These are phyloP conservation scores for Penicillium daleae DNA, from an alignment of 495 filamentous ascomycete genomes.

Conservation along the genomic window DNA sequence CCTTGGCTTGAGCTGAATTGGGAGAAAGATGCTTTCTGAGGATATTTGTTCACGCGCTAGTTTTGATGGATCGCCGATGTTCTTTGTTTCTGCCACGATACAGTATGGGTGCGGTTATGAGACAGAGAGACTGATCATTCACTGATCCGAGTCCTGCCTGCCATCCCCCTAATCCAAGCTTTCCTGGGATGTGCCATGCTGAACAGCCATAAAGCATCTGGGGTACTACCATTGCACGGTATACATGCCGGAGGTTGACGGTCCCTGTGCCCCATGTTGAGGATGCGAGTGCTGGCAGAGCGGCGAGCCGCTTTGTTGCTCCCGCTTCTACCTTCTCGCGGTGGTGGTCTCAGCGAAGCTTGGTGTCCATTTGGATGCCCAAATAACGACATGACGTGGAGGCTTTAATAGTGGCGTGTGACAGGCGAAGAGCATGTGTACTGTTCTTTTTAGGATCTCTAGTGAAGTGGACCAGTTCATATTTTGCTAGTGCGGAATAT, in stretches of 20 bases:
- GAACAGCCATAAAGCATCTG: conserved; percentile 10
- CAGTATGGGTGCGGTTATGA: too few relatives aligned
- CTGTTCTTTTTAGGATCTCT: background rate
- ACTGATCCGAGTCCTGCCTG: too few relatives aligned
- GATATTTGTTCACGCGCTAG: too few relatives aligned
- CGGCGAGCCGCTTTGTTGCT: background rate
- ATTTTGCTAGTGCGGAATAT: background rate
- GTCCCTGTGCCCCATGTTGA: background rate
- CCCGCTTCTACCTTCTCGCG: background rate
- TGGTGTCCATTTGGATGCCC: background rate
- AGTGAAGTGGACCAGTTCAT: conserved; percentile 2
- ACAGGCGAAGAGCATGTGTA: conserved; percentile 1
- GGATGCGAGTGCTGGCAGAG: conserved; percentile 1
- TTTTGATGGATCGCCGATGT: too few relatives aligned
- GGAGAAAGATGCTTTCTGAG: too few relatives aligned
- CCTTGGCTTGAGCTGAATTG: too few relatives aligned
- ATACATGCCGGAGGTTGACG: conserved; percentile 1
- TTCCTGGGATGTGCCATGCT: conserved; percentile 10
- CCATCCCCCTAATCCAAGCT: too few relatives aligned
- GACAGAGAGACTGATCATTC: too few relatives aligned
- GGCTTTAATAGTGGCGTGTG: background rate
- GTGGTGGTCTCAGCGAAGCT: background rate
- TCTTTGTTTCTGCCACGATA: too few relatives aligned
- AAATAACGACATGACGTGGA: background rate
- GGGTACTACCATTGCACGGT: conserved; percentile 4